Conservation (phyloP, 2,329 filamentous ascomycete species). For the Cordyceps tenuipes region DNA sequence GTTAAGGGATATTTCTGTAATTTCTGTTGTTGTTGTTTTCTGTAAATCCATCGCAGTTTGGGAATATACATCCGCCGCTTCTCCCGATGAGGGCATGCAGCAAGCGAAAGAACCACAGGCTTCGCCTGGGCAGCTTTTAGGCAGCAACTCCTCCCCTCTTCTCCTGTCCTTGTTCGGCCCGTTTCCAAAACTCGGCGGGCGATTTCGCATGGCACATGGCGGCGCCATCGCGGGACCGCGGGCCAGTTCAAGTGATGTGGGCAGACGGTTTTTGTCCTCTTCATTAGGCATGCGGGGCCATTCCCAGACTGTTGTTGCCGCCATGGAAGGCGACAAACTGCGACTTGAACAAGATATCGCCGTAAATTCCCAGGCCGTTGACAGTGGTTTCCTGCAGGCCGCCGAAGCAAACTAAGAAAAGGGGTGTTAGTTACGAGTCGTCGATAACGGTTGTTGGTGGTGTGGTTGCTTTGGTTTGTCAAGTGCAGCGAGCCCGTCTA, state of each 20-base stretch:
- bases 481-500: too few species aligned
- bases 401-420: slow-evolving; percentile 50
- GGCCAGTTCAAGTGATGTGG: background rate
- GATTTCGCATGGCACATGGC: background rate
- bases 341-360: slow-evolving; percentile 54
- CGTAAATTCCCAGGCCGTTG: slow-evolving; percentile 49
- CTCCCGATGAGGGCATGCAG: background rate
- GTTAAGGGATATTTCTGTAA: background rate
- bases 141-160: background rate
- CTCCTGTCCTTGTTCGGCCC: background rate
- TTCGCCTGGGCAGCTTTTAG: background rate
- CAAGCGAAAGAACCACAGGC: background rate
- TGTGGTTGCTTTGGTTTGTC: background rate
- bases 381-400: slow-evolving; percentile 54
- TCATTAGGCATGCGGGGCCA: slow-evolving; percentile 29
- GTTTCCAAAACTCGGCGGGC: background rate
- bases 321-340: slow-evolving; percentile 51
- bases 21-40: background rate
- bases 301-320: slow-evolving; percentile 45
- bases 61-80: background rate
- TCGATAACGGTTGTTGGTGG: too few species aligned
- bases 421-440: background rate
- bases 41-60: background rate
- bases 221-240: background rate
- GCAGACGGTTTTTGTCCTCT: background rate